Evolutionary conservation across 1,139 yeast genomes (phyloP).

Genomic region (Trichomonascaceae sp.): DNA sequence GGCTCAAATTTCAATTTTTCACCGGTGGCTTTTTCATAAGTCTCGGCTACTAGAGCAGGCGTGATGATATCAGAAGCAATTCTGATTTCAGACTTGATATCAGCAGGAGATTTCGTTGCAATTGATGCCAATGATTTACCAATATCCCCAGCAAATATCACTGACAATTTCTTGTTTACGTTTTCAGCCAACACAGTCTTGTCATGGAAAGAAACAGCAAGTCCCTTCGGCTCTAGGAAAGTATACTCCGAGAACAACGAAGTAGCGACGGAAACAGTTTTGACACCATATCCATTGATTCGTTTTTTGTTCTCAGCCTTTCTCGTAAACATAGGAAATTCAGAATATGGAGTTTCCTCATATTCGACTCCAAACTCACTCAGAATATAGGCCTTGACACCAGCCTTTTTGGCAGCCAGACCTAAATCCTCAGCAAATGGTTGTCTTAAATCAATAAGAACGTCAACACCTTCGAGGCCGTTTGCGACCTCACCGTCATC

Average conservation of each 20-base stretch:
- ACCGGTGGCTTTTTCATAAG: slow-evolving; percentile 40
- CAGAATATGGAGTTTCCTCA: slow-evolving; percentile 30
- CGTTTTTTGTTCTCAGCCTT: slow-evolving; percentile 40
- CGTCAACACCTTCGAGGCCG: slow-evolving; percentile 44
- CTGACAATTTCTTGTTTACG: slow-evolving; percentile 33
- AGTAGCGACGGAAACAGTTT: slow-evolving; percentile 45
- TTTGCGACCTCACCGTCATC: slow-evolving; percentile 31
- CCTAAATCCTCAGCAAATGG: slow-evolving; percentile 31
- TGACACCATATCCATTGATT: slow-evolving; percentile 44
- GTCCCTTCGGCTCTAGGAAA: slow-evolving; percentile 10
- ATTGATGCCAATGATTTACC: slow-evolving; percentile 44
- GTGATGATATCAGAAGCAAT: slow-evolving; percentile 41
- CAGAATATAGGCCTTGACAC: slow-evolving; percentile 52
- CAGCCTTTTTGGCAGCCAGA: slow-evolving; percentile 38
- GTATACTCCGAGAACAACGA: slow-evolving; percentile 39
- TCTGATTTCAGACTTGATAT: slow-evolving; percentile 44
- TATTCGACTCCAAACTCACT: slow-evolving; percentile 56
- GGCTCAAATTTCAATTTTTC: slow-evolving; percentile 34
- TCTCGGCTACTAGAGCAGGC: slow-evolving; percentile 36
- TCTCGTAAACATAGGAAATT: slow-evolving; percentile 29
- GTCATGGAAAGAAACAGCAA: slow-evolving; percentile 7
- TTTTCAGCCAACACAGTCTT: slow-evolving; percentile 31
- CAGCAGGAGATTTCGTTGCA: slow-evolving; percentile 34
- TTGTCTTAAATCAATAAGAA: slow-evolving; percentile 40
- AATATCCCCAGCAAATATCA: slow-evolving; percentile 41